These are phyloP conservation scores for Talaromyces atroroseus DNA, from an alignment of 2,329 filamentous ascomycete genomes.

Conservation along the genomic window DNA sequence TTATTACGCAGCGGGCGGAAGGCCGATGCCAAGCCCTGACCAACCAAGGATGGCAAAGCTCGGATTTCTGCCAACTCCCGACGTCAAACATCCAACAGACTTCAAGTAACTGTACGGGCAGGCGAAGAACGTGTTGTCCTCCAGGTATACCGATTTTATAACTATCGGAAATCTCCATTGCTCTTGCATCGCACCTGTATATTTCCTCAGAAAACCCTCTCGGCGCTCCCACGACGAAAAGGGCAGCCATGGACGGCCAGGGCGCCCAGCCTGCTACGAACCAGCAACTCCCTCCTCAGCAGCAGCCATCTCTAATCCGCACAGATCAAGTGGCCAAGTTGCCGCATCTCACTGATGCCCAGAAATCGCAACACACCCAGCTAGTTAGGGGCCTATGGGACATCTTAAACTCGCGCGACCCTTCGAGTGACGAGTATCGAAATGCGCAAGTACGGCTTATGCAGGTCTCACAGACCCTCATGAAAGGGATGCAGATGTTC, in stretches of 20 bases:
- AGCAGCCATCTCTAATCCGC: constrained; percentile 45
- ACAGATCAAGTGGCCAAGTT: constrained; percentile 50
- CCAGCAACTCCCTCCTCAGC: constrained; percentile 29
- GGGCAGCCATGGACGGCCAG: constrained; percentile 27
- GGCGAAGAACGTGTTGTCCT: neutral
- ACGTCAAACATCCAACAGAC: neutral
- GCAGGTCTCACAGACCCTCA: constrained; percentile 47
- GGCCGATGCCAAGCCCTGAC: neutral
- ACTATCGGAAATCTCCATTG: neutral
- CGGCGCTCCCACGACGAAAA: too few species aligned
- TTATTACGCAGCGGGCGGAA: too few species aligned
- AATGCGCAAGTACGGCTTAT: constrained; percentile 48
- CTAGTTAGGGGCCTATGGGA: constrained; percentile 53
- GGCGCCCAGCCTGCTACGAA: constrained; percentile 21
- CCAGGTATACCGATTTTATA: neutral
- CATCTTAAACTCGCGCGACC: constrained; percentile 44
- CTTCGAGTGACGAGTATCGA: constrained; percentile 46
- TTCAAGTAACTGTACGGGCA: too few species aligned
- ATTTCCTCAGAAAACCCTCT: neutral
- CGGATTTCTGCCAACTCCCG: neutral
- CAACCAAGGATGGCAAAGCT: neutral
- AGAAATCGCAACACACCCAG: constrained; percentile 52
- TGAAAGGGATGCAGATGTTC: constrained; percentile 47
- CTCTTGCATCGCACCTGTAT: neutral
- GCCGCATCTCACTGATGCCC: constrained; percentile 48